These are phyloP conservation scores for Mycena metata DNA, from an alignment of 768 basidiomycete species.

Conservation along the genomic window DNA sequence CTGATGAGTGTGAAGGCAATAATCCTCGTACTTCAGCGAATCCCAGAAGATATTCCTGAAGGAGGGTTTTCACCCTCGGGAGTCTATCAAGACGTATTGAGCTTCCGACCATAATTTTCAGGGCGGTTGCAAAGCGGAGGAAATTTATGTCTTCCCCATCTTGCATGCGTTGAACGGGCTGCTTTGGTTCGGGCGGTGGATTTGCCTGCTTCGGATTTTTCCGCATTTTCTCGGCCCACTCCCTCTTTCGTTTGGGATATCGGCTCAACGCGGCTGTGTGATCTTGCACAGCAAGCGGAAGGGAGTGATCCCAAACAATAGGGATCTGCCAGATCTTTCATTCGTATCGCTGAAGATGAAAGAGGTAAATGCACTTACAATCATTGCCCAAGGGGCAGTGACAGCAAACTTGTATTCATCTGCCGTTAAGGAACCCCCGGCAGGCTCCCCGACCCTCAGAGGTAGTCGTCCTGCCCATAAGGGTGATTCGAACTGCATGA, in stretches of 20 bases:
- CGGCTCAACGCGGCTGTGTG: too few relatives aligned
- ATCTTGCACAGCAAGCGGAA: too few relatives aligned
- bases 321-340: too few relatives aligned
- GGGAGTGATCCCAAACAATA: conserved; percentile 35
- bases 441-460: conserved; percentile 44
- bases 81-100: background rate
- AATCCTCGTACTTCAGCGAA: background rate
- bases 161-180: conserved; percentile 24
- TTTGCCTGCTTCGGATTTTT: too few relatives aligned
- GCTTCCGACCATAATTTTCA: conserved; percentile 30
- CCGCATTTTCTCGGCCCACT: too few relatives aligned
- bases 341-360: too few relatives aligned
- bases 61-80: background rate
- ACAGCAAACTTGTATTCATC: conserved; percentile 48
- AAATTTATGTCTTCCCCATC: conserved; percentile 30
- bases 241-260: too few relatives aligned
- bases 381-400: conserved; percentile 40
- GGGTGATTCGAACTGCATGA: conserved; percentile 43
- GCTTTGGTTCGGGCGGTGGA: background rate
- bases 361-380: conserved; percentile 37
- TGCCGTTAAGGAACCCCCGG: conserved; percentile 45
- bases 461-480: conserved; percentile 46
- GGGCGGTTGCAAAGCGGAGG: conserved; percentile 32
- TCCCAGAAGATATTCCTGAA: conserved; percentile 10
- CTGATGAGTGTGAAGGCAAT: too few relatives aligned